Evolutionary conservation across 805 yeast genomes (phyloP).

Genomic region (Nakazawaea holstii): DNA sequence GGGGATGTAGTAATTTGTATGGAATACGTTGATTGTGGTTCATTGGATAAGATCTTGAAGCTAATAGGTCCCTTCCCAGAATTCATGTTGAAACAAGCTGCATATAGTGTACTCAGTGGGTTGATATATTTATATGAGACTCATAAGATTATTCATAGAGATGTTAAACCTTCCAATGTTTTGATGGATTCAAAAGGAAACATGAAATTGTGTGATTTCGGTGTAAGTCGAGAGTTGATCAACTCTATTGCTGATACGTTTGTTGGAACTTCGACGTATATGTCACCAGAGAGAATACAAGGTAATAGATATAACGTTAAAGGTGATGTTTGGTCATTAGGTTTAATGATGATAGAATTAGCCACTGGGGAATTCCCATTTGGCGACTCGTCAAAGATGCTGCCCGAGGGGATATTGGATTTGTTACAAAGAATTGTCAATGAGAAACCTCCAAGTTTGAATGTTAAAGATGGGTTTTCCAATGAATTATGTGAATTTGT

Average conservation of each 20-base stretch:
- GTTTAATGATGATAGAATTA: conserved; percentile 82
- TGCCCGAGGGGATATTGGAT: conserved; percentile 86
- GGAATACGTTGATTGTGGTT: conserved; percentile 96
- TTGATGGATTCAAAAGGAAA: conserved; percentile 81
- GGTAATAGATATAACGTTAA: conserved; percentile 92
- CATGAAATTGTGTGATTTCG: conserved; percentile 92
- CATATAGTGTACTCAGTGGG: conserved; percentile 75
- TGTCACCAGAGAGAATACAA: conserved; percentile 97
- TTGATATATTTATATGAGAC: conserved; percentile 73
- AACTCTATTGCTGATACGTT: conserved; percentile 96
- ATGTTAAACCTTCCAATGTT: conserved; percentile 93
- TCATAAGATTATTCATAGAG: conserved; percentile 90
- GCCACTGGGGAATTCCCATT: conserved; percentile 84
- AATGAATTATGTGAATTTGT: conserved; percentile 59
- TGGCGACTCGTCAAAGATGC: conserved; percentile 34
- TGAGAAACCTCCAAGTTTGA: conserved; percentile 78
- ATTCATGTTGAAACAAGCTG: conserved; percentile 63
- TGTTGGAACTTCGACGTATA: conserved; percentile 96
- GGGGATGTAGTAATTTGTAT: conserved; percentile 82
- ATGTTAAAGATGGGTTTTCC: conserved; percentile 39
- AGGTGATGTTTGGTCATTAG: conserved; percentile 97
- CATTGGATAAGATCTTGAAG: conserved; percentile 72
- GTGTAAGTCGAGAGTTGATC: conserved; percentile 87
- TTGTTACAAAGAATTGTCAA: conserved; percentile 88
- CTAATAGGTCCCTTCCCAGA: conserved; percentile 62